These are phyloP conservation scores for Handroanthus guayacan DNA, from an alignment of 257 asterid genomes.

Conservation along the genomic window DNA sequence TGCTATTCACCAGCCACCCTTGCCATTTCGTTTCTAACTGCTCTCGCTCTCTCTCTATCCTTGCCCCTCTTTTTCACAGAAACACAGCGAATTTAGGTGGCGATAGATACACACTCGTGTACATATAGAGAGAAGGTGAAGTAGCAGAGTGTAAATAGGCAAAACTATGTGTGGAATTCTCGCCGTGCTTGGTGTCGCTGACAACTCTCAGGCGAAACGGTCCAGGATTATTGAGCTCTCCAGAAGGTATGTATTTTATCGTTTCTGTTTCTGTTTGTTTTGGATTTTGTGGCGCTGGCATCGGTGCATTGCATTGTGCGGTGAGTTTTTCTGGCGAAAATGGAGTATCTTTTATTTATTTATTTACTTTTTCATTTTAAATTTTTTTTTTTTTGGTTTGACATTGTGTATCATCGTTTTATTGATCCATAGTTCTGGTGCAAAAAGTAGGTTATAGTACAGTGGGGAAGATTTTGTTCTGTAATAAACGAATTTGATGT, in stretches of 20 bases:
- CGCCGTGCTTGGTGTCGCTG: constrained; percentile 87
- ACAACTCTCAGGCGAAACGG: constrained; percentile 81
- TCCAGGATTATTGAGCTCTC: constrained; percentile 91
- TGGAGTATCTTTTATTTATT: not conserved
- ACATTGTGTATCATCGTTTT: constrained; percentile 15
- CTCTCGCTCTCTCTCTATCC: constrained; percentile 26
- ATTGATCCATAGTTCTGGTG: constrained; percentile 20
- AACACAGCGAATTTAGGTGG: not conserved
- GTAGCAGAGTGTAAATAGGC: constrained; percentile 21
- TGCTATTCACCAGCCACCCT: constrained; percentile 36
- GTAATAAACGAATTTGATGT: constrained; percentile 3
- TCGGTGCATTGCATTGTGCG: constrained; percentile 24
- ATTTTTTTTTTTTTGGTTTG: not conserved
- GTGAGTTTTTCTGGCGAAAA: constrained; percentile 1
- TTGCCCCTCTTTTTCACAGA: constrained; percentile 24
- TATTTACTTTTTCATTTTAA: no score
- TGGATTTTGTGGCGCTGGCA: not conserved
- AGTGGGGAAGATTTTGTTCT: constrained; percentile 1
- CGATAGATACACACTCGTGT: constrained; percentile 1
- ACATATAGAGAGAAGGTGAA: constrained; percentile 22
- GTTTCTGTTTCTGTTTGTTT: constrained; percentile 15
- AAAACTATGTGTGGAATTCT: constrained; percentile 94
- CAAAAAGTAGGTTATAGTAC: not conserved
- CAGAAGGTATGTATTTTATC: constrained; percentile 59
- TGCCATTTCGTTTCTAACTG: constrained; percentile 33